Evolutionary conservation across 257 asterid species (phyloP), one percentile per base, ranked within the genome.

Genomic region (Lantana camara): DNA sequence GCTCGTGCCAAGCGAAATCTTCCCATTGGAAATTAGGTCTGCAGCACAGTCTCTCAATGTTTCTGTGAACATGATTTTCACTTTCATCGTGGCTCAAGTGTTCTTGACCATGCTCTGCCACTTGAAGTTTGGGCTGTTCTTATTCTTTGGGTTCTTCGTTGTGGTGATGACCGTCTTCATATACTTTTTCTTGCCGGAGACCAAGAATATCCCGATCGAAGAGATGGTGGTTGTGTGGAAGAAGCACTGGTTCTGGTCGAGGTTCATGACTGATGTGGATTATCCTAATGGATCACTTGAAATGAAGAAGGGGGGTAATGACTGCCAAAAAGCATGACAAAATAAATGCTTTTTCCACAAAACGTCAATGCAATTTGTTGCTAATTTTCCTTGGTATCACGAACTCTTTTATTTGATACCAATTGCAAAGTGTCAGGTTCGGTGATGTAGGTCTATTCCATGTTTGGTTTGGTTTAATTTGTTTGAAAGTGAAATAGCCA

Each of bases 1-100:
- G 98, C 63, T 92, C 0, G 97, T 92, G 3, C 97, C 98, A 0
- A 92, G 98, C 66, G 98, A 92, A 40, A 92, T 89, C 0, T 85
- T 85, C 75, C 96, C 98, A 1, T 64, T 93, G 0, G 91, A 84
- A 57, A 79, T 78, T 23, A 79, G 91, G 8, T 84, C 91, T 0
- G 88, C 91, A 0, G 85, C 80, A 0, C 91, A 79, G 73, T 68
- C 78, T 58, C 13, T 84, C 58, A 84, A 66, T 19, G 83, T 79
- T 1, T 78, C 83, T 0, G 78, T 84, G 24, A 81, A 84, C 80
- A 81, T 84, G 87, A 19, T 84, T 5, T 81, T 79, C 72, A 84
- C 87, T 0, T 84, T 81, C 34, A 9, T 32, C 0, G 75, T 93
- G 9, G 98, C 93, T 2, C 98, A 93, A 35, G 21, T 86, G 15